Percentiles rank a stretch among this genome's conserved stretches.
These are phyloP conservation scores for Cladosporium sp. DNA, from an alignment of 2,329 filamentous ascomycete genomes.

Conservation along the genomic window DNA sequence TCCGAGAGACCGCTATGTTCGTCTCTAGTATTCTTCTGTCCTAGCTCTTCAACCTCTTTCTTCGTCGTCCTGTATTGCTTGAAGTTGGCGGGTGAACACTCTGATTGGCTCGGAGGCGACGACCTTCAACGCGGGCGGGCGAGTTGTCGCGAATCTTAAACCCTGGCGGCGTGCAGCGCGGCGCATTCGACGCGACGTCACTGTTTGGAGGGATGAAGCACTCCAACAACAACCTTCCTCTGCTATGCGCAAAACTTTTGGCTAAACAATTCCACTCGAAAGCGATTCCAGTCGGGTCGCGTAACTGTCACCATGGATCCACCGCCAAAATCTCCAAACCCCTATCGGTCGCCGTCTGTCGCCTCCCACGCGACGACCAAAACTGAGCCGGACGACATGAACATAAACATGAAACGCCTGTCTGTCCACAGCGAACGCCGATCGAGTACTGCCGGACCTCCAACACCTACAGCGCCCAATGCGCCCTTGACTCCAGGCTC, in stretches of 20 bases:
- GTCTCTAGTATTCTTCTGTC: neutral
- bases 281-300: neutral
- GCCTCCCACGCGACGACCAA: constrained; percentile 4
- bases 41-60: neutral
- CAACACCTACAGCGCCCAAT: constrained; percentile 13
- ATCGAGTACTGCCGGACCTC: neutral
- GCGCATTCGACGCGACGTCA: constrained; percentile 8
- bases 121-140: constrained; percentile 19
- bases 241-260: neutral
- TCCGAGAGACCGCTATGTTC: neutral
- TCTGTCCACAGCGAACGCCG: constrained; percentile 10
- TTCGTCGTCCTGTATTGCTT: neutral
- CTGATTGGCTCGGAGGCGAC: constrained; percentile 10
- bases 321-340: constrained; percentile 5
- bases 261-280: neutral
- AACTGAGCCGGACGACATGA: constrained; percentile 5
- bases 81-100: neutral
- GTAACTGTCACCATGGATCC: neutral
- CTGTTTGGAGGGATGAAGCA: neutral
- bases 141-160: neutral
- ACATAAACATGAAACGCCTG: constrained; percentile 14
- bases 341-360: constrained; percentile 2
- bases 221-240: neutral
- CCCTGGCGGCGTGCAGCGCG: neutral
- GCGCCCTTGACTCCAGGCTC: constrained; percentile 14